phyloP scores from a whole-genome alignment of 225 moss, liverwort and hornwort species.

The Sphagnum contortum region DNA sequence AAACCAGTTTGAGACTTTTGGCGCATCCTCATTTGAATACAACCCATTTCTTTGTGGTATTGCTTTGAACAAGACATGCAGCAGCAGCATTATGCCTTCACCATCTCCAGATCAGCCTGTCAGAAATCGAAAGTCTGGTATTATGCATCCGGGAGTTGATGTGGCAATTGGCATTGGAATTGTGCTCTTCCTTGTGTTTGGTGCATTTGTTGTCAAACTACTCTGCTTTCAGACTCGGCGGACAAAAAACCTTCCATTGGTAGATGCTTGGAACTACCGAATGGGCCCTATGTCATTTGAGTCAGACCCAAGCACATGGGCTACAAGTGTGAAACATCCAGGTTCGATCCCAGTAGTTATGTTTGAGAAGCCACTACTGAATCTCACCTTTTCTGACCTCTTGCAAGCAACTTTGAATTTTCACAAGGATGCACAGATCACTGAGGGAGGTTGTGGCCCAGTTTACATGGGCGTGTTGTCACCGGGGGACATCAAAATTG shows the following conservation, averaged over 20 bases:
- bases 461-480: constrained; percentile 49
- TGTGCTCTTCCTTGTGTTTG: constrained; percentile 11
- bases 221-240: constrained; percentile 15
- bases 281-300: constrained; percentile 39
- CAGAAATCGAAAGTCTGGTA: background rate
- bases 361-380: constrained; percentile 88
- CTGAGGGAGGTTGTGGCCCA: constrained; percentile 64
- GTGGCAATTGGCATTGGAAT: constrained; percentile 23
- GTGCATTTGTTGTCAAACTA: constrained; percentile 17
- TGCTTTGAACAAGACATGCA: constrained; percentile 10
- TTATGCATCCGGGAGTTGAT: constrained; percentile 4
- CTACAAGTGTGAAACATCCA: constrained; percentile 42
- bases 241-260: constrained; percentile 20
- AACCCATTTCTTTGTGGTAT: constrained; percentile 48
- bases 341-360: constrained; percentile 55
- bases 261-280: constrained; percentile 8
- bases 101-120: constrained; percentile 1
- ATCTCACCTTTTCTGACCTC: constrained; percentile 67
- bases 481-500: constrained; percentile 48
- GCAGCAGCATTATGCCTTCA: too few relatives aligned
- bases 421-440: constrained; percentile 51
- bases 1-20: constrained; percentile 19
- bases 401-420: constrained; percentile 57
- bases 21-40: constrained; percentile 20
- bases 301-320: constrained; percentile 49